Evolutionary conservation across 2,329 filamentous ascomycete species (phyloP).

Genomic region (Paecilomyces formosus): DNA sequence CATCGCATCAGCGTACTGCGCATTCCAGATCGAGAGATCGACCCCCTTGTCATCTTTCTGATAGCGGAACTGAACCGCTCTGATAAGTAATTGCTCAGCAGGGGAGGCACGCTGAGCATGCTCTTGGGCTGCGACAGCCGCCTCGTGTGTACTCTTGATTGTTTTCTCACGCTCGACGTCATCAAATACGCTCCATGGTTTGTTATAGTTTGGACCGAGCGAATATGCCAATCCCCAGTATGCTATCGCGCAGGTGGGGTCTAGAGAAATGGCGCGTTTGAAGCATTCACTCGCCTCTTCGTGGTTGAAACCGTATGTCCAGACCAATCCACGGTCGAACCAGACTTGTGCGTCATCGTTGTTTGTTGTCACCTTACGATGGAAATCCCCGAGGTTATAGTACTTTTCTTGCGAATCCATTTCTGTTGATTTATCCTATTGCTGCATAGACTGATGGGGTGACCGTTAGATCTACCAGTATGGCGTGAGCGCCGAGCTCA

Average conservation of each 20-base stretch:
- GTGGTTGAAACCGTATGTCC: constrained; percentile 36
- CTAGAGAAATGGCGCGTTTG: constrained; percentile 24
- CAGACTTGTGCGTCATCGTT: constrained; percentile 25
- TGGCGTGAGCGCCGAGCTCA: no score
- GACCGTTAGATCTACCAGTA: background rate
- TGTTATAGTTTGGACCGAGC: constrained; percentile 71
- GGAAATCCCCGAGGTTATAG: constrained; percentile 26
- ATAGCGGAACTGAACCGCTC: constrained; percentile 56
- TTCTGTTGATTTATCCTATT: background rate
- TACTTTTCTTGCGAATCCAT: constrained; percentile 10
- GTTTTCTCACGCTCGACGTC: constrained; percentile 47
- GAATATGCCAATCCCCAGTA: constrained; percentile 50
- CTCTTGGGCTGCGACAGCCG: constrained; percentile 38
- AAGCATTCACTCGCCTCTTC: constrained; percentile 31
- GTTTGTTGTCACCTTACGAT: constrained; percentile 25
- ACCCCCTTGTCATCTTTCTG: constrained; percentile 40
- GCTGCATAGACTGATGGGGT: background rate
- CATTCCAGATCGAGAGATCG: constrained; percentile 50
- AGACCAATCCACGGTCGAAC: constrained; percentile 31
- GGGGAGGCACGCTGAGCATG: constrained; percentile 30
- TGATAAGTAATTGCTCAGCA: constrained; percentile 56
- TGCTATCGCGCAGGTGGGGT: constrained; percentile 30
- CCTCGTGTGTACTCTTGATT: constrained; percentile 42
- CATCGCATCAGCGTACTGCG: constrained; percentile 56
- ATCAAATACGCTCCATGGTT: constrained; percentile 68